Base-by-base conservation (phyloP, 2,329 filamentous ascomycete species). In the Monilinia fructicola region DNA sequence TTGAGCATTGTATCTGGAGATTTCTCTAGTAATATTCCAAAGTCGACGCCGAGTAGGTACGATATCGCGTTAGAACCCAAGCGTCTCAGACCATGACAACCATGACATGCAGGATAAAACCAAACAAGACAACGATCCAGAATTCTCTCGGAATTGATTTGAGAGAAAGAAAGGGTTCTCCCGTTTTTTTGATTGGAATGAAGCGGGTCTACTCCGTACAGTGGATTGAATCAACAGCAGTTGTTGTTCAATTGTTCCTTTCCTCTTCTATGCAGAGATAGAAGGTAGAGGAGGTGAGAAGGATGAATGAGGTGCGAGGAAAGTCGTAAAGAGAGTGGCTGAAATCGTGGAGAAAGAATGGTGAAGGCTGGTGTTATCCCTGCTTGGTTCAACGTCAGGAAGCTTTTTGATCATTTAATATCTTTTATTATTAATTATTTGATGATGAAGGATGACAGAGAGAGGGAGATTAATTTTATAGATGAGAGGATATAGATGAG, bases 1-100 rank as follows among this genome's bases (percentile, higher is more conserved):
- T 53, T 70, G 66, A 68, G 67, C 71, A 73, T 74, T 67, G 68
- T 72, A n/a, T 38, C 31, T 60, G 56, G 56, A 14, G 48, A 23
- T 7, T 60, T 5, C 28, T 35, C 56, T 18, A 60, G 42, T 60
- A 28, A 60, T 60, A 60, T 50, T 48, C 42, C 44, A 48, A 48
- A 48, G 56, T 50, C 42, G 44, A 60, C 42, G 56, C 56, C 56
- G 56, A 60, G 56, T 60, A 60, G 42, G 28, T 60, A 60, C 44
- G 21, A 38, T 16, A 23, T 60, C 10, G 56, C 56, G 56, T 60
- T 62, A 53, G 59, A 53, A 53, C n/a, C 16, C 31, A 40, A 26
- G 48, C 59, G 53, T 62, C 44, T 53, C 35, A 38, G 46, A 62
- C 59, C 59, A 48, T 53, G 50, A 16, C 48, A 53, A 62, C 59